Conservation (phyloP, 257 asterid genomes). For the Nicotiana otophora region DNA sequence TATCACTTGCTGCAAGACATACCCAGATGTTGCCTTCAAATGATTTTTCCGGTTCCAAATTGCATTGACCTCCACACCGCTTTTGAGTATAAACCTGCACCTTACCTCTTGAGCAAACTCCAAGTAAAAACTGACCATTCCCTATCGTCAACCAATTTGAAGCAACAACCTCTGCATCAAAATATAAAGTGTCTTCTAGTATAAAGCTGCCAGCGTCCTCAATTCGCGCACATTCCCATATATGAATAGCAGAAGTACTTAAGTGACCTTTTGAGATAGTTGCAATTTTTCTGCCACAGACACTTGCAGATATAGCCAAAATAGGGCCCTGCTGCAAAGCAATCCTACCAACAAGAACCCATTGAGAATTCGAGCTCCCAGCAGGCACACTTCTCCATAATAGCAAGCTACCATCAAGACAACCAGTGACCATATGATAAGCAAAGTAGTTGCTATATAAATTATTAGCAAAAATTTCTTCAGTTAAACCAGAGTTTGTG, state of each 20-base stretch:
- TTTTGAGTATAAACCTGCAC: constrained; percentile 54
- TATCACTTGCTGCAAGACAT: constrained; percentile 57
- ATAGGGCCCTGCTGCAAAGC: constrained; percentile 54
- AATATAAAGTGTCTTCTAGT: constrained; percentile 58
- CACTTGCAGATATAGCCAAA: constrained; percentile 48
- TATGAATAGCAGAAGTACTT: constrained; percentile 35
- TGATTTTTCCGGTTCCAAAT: constrained; percentile 47
- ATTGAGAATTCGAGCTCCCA: constrained; percentile 39
- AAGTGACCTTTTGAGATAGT: constrained; percentile 35
- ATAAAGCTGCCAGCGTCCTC: constrained; percentile 62
- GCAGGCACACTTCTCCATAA: constrained; percentile 78
- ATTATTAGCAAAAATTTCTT: constrained; percentile 34
- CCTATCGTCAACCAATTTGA: constrained; percentile 73
- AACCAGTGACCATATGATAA: constrained; percentile 84
- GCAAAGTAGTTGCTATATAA: constrained; percentile 39
- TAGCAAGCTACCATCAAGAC: constrained; percentile 58
- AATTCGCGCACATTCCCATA: constrained; percentile 78
- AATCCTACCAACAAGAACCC: constrained; percentile 84
- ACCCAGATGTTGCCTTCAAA: constrained; percentile 59
- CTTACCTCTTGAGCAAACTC: constrained; percentile 64
- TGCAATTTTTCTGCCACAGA: constrained; percentile 72
- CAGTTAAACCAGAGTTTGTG: constrained; percentile 32
- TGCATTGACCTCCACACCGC: constrained; percentile 58
- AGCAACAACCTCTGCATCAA: constrained; percentile 63
- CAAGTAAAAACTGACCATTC: constrained; percentile 70